Base-by-base conservation (phyloP, 768 basidiomycete species). In the Naganishia onofrii region DNA sequence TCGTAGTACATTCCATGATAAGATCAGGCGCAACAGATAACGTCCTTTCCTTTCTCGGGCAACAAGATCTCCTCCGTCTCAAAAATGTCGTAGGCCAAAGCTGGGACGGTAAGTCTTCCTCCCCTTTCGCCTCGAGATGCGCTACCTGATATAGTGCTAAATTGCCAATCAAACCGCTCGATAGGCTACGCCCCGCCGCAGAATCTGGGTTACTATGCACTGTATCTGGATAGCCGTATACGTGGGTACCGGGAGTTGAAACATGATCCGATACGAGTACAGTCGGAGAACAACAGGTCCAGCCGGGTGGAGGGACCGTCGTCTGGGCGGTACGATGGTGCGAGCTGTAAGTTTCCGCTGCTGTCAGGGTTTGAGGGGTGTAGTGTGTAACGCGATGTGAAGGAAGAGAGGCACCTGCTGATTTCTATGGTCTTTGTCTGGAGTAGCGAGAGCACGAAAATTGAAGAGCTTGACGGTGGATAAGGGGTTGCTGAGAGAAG, bases 21-120 rank as follows among this genome's bases (percentile, higher is more conserved):
- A 88, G 96, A 31, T 92, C 91, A 71, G 96, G 96, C n/a, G 86
- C 91, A 2, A 96, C 94, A 7, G 93, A 98, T 83, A 92, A 93
- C 78, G 87, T 97, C 15, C 85, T 97, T 23, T 84, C 86, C 15
- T 89, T 93, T 81, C 86, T 98, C 46, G 88, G 91, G 6, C 86
- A 88, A 38, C 46, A 73, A 36, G 91, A 95, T 74, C 84, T 92
- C n/a, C 83, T 98, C 38, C 86, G 88, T 68, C 82, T 98, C 68
- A 85, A 87, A 69, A 92, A 93, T 74, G 89, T 97, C 12, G 86
- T 87, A n/a, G 82, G 85, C 4, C 90, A 87, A 38, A 89, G 84
- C 65, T 95, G 92, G 92, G 93, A 96, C 83, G 93, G 93, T 93
- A 70, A 56, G 77, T 70, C 38, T 31, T 38, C 4, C n/a, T n/a